phyloP scores from a whole-genome alignment of 345 rosid species.

The Rhizophora apiculata region DNA sequence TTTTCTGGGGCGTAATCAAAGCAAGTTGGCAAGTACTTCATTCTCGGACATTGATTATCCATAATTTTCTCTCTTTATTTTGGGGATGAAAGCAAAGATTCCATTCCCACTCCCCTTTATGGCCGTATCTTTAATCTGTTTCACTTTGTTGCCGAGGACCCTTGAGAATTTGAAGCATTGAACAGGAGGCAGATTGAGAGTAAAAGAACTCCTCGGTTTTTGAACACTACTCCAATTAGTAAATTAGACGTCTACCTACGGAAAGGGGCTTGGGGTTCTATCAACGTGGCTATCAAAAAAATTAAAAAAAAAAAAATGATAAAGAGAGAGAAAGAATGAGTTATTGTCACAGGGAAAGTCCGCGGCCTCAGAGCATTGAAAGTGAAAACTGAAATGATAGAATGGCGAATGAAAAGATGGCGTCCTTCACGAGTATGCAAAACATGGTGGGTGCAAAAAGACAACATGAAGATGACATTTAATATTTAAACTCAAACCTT shows the following conservation, averaged over 20 bases:
- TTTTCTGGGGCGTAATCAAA: not conserved
- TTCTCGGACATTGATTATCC: not conserved
- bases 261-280: not conserved
- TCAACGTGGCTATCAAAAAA: not conserved
- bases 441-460: conserved; percentile 11
- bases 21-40: conserved; percentile 17
- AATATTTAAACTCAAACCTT: too few species aligned
- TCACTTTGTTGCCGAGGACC: not conserved
- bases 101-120: not conserved
- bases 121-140: not conserved
- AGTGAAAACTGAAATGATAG: not conserved
- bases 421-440: not conserved
- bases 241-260: not conserved
- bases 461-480: conserved; percentile 4
- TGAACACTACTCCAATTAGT: not conserved
- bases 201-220: not conserved
- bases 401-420: conserved; percentile 9
- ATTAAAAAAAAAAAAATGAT: not conserved
- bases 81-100: conserved; percentile 12
- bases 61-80: not conserved
- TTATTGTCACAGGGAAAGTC: conserved; percentile 3
- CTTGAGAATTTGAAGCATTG: not conserved
- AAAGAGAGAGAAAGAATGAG: not conserved
- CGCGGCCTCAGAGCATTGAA: conserved; percentile 4
- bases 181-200: too few species aligned